Evolutionary conservation across 2,329 filamentous ascomycete species (phyloP).

Genomic region (Xylaria sp.): DNA sequence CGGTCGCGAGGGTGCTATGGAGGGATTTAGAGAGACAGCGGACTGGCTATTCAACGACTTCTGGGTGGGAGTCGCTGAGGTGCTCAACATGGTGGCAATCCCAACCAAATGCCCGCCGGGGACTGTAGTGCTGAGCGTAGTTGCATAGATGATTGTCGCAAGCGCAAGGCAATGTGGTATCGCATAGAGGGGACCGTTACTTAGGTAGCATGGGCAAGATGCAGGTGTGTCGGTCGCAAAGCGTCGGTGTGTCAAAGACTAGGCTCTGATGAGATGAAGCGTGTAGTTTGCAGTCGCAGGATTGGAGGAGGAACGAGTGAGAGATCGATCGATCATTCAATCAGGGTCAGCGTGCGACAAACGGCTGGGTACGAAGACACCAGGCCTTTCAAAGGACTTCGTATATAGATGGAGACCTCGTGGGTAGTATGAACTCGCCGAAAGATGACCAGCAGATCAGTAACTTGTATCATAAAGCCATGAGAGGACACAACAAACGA

Average conservation of each 20-base stretch:
- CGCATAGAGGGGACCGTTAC: slow-evolving; percentile 21
- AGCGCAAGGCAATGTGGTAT: slow-evolving; percentile 25
- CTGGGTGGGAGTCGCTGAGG: slow-evolving; percentile 65
- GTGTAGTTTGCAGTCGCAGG: slow-evolving; percentile 8
- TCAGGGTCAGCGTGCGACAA: slow-evolving; percentile 5
- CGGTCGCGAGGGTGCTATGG: slow-evolving; percentile 53
- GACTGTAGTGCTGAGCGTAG: slow-evolving; percentile 39
- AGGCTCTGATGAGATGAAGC: background rate
- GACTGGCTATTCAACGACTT: slow-evolving; percentile 61
- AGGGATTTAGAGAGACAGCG: slow-evolving; percentile 52
- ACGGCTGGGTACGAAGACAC: slow-evolving; percentile 5
- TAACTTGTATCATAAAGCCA: background rate
- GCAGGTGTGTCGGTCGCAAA: slow-evolving; percentile 21
- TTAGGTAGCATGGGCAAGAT: slow-evolving; percentile 23
- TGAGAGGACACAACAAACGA: background rate
- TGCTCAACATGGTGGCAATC: slow-evolving; percentile 61
- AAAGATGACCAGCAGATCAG: slow-evolving; percentile 6
- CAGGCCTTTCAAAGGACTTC: background rate
- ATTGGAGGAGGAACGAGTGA: slow-evolving; percentile 8
- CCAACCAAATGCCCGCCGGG: slow-evolving; percentile 49
- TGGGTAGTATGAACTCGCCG: background rate
- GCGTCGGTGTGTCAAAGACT: slow-evolving; percentile 9
- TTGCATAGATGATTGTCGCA: slow-evolving; percentile 41
- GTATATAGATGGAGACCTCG: slow-evolving; percentile 6
- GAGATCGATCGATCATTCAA: background rate